phyloP scores from a whole-genome alignment of 2,329 filamentous ascomycete genomes.

The Aureobasidium vineae region DNA sequence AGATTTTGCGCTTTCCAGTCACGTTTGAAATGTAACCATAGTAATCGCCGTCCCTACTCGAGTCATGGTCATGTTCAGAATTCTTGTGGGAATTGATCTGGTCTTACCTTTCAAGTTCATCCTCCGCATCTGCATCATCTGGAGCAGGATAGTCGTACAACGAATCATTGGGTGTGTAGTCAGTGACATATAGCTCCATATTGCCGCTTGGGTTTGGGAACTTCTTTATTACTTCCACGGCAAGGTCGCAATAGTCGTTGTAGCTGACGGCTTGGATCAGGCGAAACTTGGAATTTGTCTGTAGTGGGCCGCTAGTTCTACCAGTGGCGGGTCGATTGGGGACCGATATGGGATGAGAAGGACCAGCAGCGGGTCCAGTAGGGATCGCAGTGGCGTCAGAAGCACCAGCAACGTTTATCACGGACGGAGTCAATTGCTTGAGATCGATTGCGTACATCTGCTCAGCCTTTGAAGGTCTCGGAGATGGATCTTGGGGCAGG shows the following conservation, averaged over 20 bases:
- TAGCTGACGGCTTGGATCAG: slow-evolving; percentile 63
- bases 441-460: slow-evolving; percentile 38
- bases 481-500: slow-evolving; percentile 29
- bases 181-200: slow-evolving; percentile 69
- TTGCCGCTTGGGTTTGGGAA: slow-evolving; percentile 45
- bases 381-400: neutral
- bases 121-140: slow-evolving; percentile 33
- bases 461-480: slow-evolving; percentile 30
- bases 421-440: neutral
- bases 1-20: slow-evolving; percentile 46
- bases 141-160: slow-evolving; percentile 59
- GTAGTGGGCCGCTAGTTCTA: neutral
- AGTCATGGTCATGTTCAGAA: neutral
- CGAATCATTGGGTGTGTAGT: slow-evolving; percentile 70
- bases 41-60: slow-evolving; percentile 52
- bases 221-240: slow-evolving; percentile 67
- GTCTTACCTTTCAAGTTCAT: slow-evolving; percentile 1
- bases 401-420: neutral
- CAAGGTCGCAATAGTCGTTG: slow-evolving; percentile 63
- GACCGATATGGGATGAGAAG: neutral
- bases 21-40: slow-evolving; percentile 51
- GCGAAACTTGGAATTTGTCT: slow-evolving; percentile 51
- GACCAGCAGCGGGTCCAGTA: neutral
- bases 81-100: neutral
- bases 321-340: neutral